Evolutionary conservation across 1,284 basidiomycete species (phyloP).

Genomic region (Cystobasidiaceae sp.): DNA sequence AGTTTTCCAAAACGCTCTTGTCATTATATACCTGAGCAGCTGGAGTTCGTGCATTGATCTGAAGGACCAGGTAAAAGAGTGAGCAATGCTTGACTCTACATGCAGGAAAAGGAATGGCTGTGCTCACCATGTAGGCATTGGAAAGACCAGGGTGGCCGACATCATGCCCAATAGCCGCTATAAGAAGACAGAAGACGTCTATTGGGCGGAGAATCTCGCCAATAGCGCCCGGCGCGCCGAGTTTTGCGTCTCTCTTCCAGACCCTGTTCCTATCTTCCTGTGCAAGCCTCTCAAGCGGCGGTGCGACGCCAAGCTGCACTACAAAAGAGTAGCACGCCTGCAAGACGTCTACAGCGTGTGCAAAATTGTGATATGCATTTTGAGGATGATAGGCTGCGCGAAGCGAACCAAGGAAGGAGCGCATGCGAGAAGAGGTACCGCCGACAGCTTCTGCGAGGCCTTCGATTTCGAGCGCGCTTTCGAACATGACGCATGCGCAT

Average conservation of each 20-base stretch:
- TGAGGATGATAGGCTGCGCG: conserved; percentile 76
- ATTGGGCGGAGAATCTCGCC: conserved; percentile 55
- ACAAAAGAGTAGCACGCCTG: conserved; percentile 86
- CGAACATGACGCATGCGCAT: conserved; percentile 56
- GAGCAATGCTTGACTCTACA: not conserved
- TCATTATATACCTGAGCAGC: conserved; percentile 80
- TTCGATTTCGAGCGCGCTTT: no score
- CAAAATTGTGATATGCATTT: conserved; percentile 93
- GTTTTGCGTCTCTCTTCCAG: conserved; percentile 42
- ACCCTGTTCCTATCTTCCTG: conserved; percentile 9
- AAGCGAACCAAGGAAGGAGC: conserved; percentile 70
- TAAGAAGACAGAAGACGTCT: conserved; percentile 74
- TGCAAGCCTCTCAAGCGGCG: conserved; percentile 58
- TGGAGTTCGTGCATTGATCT: conserved; percentile 89
- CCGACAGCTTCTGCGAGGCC: not conserved
- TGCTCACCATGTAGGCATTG: conserved; percentile 80
- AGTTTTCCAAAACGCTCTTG: conserved; percentile 82
- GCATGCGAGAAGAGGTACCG: conserved; percentile 55
- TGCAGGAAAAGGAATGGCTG: not conserved
- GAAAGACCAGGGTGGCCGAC: conserved; percentile 89
- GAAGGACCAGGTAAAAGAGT: not conserved
- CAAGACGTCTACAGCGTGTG: conserved; percentile 88
- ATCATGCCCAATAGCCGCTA: conserved; percentile 91
- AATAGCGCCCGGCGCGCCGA: conserved; percentile 55
- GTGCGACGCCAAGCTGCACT: conserved; percentile 67